These are phyloP conservation scores for Sphagnum contortum DNA, from an alignment of 225 moss, liverwort and hornwort species.

Conservation along the genomic window DNA sequence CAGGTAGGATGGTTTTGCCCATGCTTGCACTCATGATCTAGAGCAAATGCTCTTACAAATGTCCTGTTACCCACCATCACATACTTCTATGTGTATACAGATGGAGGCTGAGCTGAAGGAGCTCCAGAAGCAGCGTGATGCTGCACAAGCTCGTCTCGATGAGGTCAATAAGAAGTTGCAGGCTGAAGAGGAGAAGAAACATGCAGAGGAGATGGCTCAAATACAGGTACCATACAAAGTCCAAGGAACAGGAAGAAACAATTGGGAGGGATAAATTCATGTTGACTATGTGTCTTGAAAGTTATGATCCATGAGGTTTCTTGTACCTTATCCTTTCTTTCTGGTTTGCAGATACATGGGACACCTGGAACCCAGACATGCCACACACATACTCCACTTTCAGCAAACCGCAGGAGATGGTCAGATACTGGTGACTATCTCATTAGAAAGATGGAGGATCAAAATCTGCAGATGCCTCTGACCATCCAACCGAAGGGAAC, in stretches of 20 bases:
- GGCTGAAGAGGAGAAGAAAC: conserved; percentile 56
- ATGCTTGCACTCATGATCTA: not conserved
- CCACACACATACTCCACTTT: conserved; percentile 20
- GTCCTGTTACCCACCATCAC: no score
- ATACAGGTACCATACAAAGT: no score
- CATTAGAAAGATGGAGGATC: conserved; percentile 40
- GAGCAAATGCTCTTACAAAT: not conserved
- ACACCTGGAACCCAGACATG: conserved; percentile 32
- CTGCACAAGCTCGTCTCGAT: conserved; percentile 80
- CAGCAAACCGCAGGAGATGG: conserved; percentile 43
- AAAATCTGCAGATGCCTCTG: conserved; percentile 23
- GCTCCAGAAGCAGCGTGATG: conserved; percentile 71
- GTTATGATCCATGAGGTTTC: no score
- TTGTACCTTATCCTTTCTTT: no score
- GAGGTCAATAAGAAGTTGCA: conserved; percentile 75
- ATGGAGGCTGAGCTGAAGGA: conserved; percentile 86
- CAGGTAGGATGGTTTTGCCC: conserved; percentile 27
- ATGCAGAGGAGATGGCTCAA: conserved; percentile 34
- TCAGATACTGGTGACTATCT: conserved; percentile 56
- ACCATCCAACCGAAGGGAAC: conserved; percentile 35
- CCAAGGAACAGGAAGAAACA: conserved; percentile 19
- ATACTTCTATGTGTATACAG: conserved; percentile 15
- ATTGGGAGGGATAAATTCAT: conserved; percentile 12
- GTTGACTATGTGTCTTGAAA: no score
- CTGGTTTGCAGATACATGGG: conserved; percentile 10